These are phyloP conservation scores for Davidsoniella eucalypti DNA, from an alignment of 2,329 filamentous ascomycete genomes.

Conservation along the genomic window DNA sequence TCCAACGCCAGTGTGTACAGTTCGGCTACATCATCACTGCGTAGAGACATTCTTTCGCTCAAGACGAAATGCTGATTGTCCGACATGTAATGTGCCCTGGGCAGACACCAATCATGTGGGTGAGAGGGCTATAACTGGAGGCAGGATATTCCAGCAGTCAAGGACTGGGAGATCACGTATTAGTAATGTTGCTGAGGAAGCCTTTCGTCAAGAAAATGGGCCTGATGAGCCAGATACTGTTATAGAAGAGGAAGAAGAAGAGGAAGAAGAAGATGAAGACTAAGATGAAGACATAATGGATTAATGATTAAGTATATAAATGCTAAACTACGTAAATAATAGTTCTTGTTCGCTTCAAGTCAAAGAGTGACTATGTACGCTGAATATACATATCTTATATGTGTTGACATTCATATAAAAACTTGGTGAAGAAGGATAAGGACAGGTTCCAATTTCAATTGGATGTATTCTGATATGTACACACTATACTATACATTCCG, in stretches of 20 bases:
- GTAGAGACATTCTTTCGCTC: slow-evolving; percentile 56
- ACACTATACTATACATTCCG: no score
- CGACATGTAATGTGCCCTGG: slow-evolving; percentile 39
- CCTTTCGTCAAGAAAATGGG: slow-evolving; percentile 19
- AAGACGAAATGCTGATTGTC: slow-evolving; percentile 45
- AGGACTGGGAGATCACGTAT: slow-evolving; percentile 22
- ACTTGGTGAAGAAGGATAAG: no score
- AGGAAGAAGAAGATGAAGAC: slow-evolving; percentile 15
- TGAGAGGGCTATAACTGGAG: slow-evolving; percentile 38
- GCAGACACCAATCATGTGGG: slow-evolving; percentile 33
- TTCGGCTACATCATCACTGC: slow-evolving; percentile 64
- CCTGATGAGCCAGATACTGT: slow-evolving; percentile 17
- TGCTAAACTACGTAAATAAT: no score
- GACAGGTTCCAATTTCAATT: no score
- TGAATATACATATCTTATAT: no score
- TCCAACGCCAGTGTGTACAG: slow-evolving; percentile 45
- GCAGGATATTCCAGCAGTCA: slow-evolving; percentile 29
- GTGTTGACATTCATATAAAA: no score
- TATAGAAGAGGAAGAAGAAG: slow-evolving; percentile 17
- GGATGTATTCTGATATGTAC: no score
- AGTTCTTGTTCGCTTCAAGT: no score
- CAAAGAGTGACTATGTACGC: no score
- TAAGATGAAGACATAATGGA: slow-evolving; percentile 5
- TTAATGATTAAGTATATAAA: not conserved
- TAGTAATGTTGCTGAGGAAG: slow-evolving; percentile 21